A percentile compares a stretch with the other conserved stretches of the same genome.
These are phyloP conservation scores for Plantago coronopus DNA, from an alignment of 305 asterid genomes.

Conservation along the genomic window DNA sequence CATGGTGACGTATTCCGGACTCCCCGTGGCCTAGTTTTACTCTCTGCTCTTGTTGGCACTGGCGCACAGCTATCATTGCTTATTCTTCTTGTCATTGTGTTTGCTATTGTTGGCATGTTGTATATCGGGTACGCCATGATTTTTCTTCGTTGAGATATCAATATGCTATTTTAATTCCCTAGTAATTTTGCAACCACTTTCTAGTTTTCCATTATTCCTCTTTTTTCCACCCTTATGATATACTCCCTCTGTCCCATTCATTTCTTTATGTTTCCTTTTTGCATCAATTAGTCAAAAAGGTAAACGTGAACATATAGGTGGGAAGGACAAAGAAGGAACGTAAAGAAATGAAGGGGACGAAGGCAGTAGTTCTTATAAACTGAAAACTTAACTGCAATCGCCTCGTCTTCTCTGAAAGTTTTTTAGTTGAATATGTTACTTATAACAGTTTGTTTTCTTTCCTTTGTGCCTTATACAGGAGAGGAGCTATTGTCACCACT, in stretches of 20 bases:
- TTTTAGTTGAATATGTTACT: background rate
- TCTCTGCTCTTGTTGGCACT: conserved; percentile 72
- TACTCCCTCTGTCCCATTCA: background rate
- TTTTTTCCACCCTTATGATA: background rate
- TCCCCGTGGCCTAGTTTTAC: conserved; percentile 45
- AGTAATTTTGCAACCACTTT: background rate
- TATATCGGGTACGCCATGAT: conserved; percentile 51
- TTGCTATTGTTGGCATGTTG: conserved; percentile 56
- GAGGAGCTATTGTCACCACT: conserved; percentile 70
- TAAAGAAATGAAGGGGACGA: too few relatives aligned
- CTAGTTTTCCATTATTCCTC: background rate
- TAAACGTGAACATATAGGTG: too few relatives aligned
- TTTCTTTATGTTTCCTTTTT: background rate
- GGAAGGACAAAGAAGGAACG: too few relatives aligned
- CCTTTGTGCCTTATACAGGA: conserved; percentile 35
- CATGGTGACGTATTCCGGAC: conserved; percentile 80
- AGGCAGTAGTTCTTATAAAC: background rate
- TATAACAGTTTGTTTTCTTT: background rate
- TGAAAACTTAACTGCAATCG: background rate
- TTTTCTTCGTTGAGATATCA: conserved; percentile 13
- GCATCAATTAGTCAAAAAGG: background rate
- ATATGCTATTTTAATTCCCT: conserved; percentile 1
- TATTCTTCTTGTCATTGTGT: conserved; percentile 60
- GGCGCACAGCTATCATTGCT: conserved; percentile 71
- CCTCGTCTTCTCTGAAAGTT: background rate